These are phyloP conservation scores for barley (Hordeum vulgare) DNA, from an alignment of 176 grass and related monocot genomes.

Conservation along the genomic window DNA sequence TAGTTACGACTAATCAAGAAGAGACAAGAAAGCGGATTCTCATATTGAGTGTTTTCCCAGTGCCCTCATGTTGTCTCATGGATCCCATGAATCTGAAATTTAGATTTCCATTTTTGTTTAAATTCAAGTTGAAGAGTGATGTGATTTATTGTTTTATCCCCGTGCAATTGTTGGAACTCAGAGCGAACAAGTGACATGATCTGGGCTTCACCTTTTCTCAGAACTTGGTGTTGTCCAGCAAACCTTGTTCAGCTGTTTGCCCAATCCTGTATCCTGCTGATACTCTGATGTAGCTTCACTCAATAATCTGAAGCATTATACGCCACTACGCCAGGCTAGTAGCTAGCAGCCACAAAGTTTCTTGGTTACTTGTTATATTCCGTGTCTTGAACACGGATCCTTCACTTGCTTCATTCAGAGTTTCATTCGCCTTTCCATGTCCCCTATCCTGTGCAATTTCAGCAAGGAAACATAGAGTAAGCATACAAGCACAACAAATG, in stretches of 20 bases:
- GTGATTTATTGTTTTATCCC: neutral
- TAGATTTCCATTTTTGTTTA: neutral
- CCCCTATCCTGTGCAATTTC: neutral
- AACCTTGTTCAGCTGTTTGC: neutral
- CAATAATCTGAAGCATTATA: conserved; percentile 9
- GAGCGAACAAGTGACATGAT: neutral
- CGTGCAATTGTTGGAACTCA: neutral
- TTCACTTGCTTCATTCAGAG: neutral
- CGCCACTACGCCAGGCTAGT: neutral
- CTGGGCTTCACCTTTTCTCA: neutral
- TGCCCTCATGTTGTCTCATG: neutral
- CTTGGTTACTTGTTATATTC: neutral
- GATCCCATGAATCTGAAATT: neutral
- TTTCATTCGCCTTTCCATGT: neutral
- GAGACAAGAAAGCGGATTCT: neutral
- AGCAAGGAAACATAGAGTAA: neutral
- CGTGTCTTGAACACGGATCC: neutral
- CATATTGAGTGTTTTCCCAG: neutral
- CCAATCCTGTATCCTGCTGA: neutral
- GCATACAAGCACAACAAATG: neutral
- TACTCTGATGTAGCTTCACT: neutral
- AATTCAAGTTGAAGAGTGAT: neutral
- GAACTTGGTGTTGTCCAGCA: neutral
- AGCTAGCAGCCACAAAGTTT: neutral
- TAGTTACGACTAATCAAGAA: neutral